Percentiles rank a stretch among this genome's conserved stretches.
phyloP scores from a whole-genome alignment of 176 grass and related monocot species.

The Oryza glaberrima region DNA sequence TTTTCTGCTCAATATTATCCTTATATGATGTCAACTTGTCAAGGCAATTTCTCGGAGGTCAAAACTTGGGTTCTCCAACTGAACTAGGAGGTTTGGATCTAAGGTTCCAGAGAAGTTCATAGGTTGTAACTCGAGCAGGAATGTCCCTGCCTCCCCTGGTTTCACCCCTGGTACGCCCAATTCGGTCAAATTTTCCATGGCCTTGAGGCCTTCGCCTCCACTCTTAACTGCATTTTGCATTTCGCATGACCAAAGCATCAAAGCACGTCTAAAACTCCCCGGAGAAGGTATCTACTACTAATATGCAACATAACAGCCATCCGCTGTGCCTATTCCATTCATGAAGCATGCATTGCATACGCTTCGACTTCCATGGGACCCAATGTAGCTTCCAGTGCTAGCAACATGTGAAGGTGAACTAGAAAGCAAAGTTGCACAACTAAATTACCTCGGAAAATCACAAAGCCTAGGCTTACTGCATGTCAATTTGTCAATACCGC shows the following conservation, averaged over 20 bases:
- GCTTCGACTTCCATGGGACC: not conserved
- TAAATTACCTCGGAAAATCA: not conserved
- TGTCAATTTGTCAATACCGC: not conserved
- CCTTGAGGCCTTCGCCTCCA: not conserved
- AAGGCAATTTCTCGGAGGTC: not conserved
- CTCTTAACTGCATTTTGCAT: not conserved
- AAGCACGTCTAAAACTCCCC: not conserved
- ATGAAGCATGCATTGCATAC: not conserved
- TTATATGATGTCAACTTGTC: not conserved
- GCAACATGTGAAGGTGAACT: not conserved
- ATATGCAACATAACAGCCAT: not conserved
- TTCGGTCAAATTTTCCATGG: not conserved
- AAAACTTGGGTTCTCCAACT: not conserved
- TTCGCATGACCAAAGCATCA: conserved; percentile 9
- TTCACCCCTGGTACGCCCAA: not conserved
- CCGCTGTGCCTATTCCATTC: not conserved
- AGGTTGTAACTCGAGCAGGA: not conserved
- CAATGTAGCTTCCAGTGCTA: not conserved
- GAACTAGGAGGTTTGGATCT: not conserved
- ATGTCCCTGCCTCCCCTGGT: not conserved
- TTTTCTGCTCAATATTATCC: too few relatives aligned
- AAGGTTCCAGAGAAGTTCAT: not conserved
- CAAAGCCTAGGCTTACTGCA: not conserved
- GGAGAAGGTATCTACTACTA: not conserved
- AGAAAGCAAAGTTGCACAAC: not conserved